Evolutionary conservation across 371 early-diverging fungal genomes (phyloP).

Genomic region (Apophysomyces sp.): DNA sequence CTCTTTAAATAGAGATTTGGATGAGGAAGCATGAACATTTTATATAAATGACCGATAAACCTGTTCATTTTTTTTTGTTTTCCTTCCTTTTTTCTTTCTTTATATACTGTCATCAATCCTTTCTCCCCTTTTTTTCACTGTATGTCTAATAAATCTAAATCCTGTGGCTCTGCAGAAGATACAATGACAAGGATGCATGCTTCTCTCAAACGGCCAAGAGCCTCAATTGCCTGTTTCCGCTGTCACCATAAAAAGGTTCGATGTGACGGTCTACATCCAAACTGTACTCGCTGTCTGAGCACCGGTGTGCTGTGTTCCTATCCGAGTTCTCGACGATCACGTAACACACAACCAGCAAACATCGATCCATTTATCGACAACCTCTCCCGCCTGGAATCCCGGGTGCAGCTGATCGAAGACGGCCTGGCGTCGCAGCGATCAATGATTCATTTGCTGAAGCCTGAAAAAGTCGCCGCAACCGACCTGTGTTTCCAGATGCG

Average conservation of each 20-base stretch:
- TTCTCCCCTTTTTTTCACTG: not conserved
- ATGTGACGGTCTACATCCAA: constrained; percentile 42
- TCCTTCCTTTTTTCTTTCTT: not conserved
- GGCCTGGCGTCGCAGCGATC: constrained; percentile 27
- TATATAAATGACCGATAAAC: not conserved
- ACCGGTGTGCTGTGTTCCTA: constrained; percentile 42
- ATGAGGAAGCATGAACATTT: not conserved
- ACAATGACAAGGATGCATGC: constrained; percentile 23
- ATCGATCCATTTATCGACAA: constrained; percentile 47
- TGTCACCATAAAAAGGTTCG: constrained; percentile 49
- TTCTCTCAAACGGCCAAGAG: constrained; percentile 33
- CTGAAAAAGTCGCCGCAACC: not conserved
- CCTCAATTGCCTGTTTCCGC: constrained; percentile 41
- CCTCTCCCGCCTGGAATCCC: constrained; percentile 33
- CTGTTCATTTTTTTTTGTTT: not conserved
- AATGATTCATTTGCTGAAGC: constrained; percentile 16
- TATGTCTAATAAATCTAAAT: constrained; percentile 6
- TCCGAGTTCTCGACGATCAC: constrained; percentile 44
- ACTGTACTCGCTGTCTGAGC: constrained; percentile 37
- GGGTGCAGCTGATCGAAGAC: constrained; percentile 35
- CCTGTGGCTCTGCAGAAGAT: not conserved
- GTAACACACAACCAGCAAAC: constrained; percentile 41
- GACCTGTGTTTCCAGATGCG: constrained; percentile 18
- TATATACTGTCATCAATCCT: not conserved
- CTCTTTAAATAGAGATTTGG: not conserved